Percentiles rank a stretch among this genome's conserved stretches.
These are phyloP conservation scores for Malus hybrid DNA, from an alignment of 331 rosid genomes.

Conservation along the genomic window DNA sequence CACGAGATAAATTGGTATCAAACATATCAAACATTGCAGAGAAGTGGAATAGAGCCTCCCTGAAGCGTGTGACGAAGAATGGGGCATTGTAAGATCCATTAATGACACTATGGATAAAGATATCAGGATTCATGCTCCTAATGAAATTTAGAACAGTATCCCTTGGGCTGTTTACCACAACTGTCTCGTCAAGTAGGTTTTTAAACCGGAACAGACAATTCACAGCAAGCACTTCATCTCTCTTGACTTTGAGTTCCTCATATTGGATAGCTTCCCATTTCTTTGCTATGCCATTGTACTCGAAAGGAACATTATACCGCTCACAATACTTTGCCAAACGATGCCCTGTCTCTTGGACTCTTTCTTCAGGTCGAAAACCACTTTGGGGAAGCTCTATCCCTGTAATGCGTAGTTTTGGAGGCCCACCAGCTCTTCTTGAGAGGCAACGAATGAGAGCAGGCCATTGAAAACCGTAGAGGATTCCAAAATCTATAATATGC, in stretches of 20 bases:
- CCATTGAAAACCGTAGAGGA: conserved; percentile 73
- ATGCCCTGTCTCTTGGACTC: conserved; percentile 37
- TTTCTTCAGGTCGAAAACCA: conserved; percentile 65
- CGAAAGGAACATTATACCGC: conserved; percentile 58
- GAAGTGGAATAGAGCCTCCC: conserved; percentile 64
- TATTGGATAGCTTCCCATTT: conserved; percentile 53
- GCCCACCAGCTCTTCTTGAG: conserved; percentile 51
- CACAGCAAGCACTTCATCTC: conserved; percentile 48
- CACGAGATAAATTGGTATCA: conserved; percentile 42
- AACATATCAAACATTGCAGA: conserved; percentile 41
- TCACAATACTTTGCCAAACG: conserved; percentile 42
- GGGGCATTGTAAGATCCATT: conserved; percentile 53
- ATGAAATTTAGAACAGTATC: conserved; percentile 44
- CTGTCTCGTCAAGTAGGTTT: conserved; percentile 53
- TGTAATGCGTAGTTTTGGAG: conserved; percentile 64
- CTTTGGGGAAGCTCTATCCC: conserved; percentile 68
- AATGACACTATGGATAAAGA: conserved; percentile 29
- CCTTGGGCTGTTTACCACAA: conserved; percentile 48
- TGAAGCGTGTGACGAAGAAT: conserved; percentile 59
- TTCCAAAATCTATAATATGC: conserved; percentile 73
- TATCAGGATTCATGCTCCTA: conserved; percentile 52
- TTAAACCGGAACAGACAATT: conserved; percentile 42
- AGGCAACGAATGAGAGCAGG: conserved; percentile 54
- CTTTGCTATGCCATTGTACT: conserved; percentile 46
- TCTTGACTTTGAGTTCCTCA: conserved; percentile 46